Conservation (phyloP, 129 eudicot species). For the Helianthus tuberosus region DNA sequence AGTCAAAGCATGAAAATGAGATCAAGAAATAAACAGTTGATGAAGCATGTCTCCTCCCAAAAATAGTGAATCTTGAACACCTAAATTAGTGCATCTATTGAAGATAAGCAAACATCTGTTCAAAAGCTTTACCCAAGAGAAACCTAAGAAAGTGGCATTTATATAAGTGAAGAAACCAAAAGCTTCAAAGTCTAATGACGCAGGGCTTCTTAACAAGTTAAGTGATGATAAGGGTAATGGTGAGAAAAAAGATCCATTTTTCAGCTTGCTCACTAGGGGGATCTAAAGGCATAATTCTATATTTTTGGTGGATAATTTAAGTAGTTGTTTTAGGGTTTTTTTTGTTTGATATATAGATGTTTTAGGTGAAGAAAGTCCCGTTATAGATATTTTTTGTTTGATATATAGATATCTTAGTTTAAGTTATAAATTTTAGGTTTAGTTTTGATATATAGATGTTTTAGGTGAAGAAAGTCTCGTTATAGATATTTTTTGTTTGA, state of each 20-base stretch:
- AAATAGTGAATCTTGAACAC: no score
- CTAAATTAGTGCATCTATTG: no score
- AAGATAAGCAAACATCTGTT: no score
- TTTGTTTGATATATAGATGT: not conserved
- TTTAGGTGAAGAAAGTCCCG: not conserved
- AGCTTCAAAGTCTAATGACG: slow-evolving; percentile 33
- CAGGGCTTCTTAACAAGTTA: slow-evolving; percentile 22
- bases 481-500: no score
- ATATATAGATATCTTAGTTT: no score
- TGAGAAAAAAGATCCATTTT: slow-evolving; percentile 48
- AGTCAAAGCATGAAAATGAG: no score
- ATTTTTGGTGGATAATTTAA: slow-evolving; percentile 12
- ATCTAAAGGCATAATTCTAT: slow-evolving; percentile 26
- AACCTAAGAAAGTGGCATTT: slow-evolving; percentile 66
- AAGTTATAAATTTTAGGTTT: no score
- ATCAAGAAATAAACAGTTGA: no score
- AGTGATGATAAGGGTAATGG: slow-evolving; percentile 20
- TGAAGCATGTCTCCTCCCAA: no score
- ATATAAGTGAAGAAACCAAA: slow-evolving; percentile 59
- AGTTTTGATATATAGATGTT: no score
- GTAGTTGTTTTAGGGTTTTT: not conserved
- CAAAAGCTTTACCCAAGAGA: slow-evolving; percentile 12
- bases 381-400: not conserved
- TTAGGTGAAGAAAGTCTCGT: no score
- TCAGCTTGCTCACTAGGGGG: slow-evolving; percentile 52